A percentile compares a stretch with the other conserved stretches of the same genome.
Evolutionary conservation across 352 stramenopile genomes (phyloP).

Genomic region (Globisporangium lucens): DNA sequence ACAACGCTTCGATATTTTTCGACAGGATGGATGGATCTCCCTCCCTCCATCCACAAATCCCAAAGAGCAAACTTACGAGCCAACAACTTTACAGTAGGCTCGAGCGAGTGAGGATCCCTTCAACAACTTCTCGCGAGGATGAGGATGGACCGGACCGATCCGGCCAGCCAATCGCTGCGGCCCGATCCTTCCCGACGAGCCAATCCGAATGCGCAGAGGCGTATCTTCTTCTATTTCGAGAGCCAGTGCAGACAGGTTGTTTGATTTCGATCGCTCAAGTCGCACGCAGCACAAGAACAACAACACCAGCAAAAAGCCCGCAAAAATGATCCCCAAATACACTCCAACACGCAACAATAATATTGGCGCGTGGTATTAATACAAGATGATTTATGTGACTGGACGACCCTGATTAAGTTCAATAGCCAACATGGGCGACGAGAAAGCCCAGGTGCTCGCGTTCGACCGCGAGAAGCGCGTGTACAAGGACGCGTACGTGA

Average conservation of each 20-base stretch:
- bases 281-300: background rate
- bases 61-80: background rate
- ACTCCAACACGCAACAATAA: background rate
- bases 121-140: background rate
- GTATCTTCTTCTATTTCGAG: conserved; percentile 17
- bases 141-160: background rate
- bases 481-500: conserved; percentile 74
- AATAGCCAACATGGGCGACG: conserved; percentile 2
- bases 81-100: background rate
- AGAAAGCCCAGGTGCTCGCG: conserved; percentile 51
- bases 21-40: background rate
- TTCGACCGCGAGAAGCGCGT: conserved; percentile 74
- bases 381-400: background rate
- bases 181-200: background rate
- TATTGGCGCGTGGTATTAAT: background rate
- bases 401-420: background rate
- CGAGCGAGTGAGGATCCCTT: background rate
- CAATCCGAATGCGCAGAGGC: conserved; percentile 8
- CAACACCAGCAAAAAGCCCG: background rate
- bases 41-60: conserved; percentile 5
- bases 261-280: background rate
- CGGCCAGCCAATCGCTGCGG: conserved; percentile 1
- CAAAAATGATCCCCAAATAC: no score
- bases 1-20: conserved; percentile 17
- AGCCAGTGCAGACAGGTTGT: background rate